Evolutionary conservation across 139 green algal species (phyloP), one percentile per base, ranked within the genome.

Genomic region (Trebouxia sp.): DNA sequence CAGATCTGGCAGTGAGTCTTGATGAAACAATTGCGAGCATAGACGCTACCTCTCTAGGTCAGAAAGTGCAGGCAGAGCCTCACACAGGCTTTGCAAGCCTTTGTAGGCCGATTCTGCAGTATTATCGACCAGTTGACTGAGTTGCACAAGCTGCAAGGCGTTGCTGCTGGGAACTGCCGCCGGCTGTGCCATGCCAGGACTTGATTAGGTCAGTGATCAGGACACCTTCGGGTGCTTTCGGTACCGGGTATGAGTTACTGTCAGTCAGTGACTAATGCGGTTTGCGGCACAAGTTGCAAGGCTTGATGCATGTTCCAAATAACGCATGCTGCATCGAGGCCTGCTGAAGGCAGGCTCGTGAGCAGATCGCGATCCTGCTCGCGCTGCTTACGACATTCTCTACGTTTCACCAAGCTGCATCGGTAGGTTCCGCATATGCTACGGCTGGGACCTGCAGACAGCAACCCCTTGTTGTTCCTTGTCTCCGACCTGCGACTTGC

Each of bases 41-140:
- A n/a, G n/a, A n/a, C n/a, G n/a, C n/a, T 20, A 53, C 48, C 41
- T 45, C 14, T 41, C 58, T 10, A 41, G 30, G 20, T 69, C 58
- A 69, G 58, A 30, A 28, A 69, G 7, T 39, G 58, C 30, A 28
- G 58, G 58, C 58, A 69, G 24, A 41, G 58, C 41, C 30, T 43
- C 6, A 69, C 58, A 6, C 9, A 69, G 58, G 7, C 12, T 39
- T 22, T 69, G 75, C 1, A 80, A 24, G 8, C 53, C 41, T 72
- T 30, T 38, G 22, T 80, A 79, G 10, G 32, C 30, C 15, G 76
- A 76, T 24, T 56, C 53, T 35, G 32, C 65, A 41, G 79, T 26
- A 11, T 75, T 82, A 22, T 42, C 43, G 26, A 70, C 24, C 22
- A 65, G 35, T 15, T 80, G 38, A 0, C 53, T 9, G 14, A 51